A percentile compares a stretch with the other conserved stretches of the same genome.
Evolutionary conservation across 1,139 yeast genomes (phyloP).

Genomic region (Saccharomycopsis phalli): DNA sequence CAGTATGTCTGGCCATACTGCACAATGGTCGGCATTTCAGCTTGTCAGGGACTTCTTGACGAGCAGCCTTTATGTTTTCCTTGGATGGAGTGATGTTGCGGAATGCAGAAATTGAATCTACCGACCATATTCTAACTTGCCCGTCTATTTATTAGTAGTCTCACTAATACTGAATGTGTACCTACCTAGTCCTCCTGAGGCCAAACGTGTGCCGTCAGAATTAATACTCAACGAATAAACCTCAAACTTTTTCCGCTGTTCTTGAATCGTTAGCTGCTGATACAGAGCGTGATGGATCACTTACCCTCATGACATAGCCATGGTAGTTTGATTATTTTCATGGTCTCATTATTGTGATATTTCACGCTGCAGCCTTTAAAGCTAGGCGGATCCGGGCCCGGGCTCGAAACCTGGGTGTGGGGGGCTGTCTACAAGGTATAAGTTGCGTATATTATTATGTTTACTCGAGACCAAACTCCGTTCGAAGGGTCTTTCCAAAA

Average conservation of each 20-base stretch:
- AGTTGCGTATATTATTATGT: neutral
- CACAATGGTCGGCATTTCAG: constrained; percentile 42
- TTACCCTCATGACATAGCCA: constrained; percentile 71
- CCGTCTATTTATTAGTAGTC: too few relatives aligned
- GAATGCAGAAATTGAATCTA: constrained; percentile 43
- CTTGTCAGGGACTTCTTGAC: constrained; percentile 8
- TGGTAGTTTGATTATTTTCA: constrained; percentile 76
- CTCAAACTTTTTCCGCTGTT: constrained; percentile 73
- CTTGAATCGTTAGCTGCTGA: constrained; percentile 29
- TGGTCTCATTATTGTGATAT: constrained; percentile 23
- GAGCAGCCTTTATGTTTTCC: neutral
- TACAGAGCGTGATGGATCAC: neutral
- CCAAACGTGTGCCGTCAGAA: constrained; percentile 74
- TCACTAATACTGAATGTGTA: too few relatives aligned
- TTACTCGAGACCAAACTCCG: constrained; percentile 23
- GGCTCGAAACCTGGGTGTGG: too few relatives aligned
- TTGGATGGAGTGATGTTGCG: constrained; percentile 20
- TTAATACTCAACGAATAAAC: constrained; percentile 78
- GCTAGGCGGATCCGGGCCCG: too few relatives aligned
- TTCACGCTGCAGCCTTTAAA: too few relatives aligned
- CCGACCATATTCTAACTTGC: constrained; percentile 84
- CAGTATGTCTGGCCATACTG: constrained; percentile 79
- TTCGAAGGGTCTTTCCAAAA: constrained; percentile 44
- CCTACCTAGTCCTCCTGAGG: constrained; percentile 74
- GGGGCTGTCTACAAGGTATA: too few relatives aligned